Evolutionary conservation across 2,329 filamentous ascomycete species (phyloP), one percentile per base, ranked within the genome.

Genomic region (Onygenales sp.): DNA sequence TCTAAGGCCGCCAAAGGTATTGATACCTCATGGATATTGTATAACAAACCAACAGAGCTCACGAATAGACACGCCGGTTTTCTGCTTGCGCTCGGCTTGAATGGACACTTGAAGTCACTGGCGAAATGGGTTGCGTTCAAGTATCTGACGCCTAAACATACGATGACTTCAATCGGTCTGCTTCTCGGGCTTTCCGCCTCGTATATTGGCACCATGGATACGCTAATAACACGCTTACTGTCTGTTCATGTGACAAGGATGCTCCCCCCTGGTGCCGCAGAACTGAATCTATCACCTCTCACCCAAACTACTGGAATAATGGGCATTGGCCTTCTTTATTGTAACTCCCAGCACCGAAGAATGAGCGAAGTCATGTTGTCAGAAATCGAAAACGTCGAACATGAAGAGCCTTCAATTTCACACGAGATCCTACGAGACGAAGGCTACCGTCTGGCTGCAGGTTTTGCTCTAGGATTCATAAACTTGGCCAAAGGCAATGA

Each of bases 351-450:
- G 63, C 94, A 98, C 70, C 87, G 94, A 33, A 85, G 94, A 39
- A 98, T 98, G 93, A 97, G 90, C 65, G 93, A 98, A 67, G 89
- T 97, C 14, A 96, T 98, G 89, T 82, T 98, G 49, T 97, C 92
- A 0, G 93, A 98, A 67, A 93, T 98, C 56, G 90, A 96, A 66
- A 86, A 91, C 57, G 79, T 89, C 50, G 89, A 93, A 31, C 80
- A 87, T 39, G 87, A 92, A 51, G 91, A 96, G 55, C 75, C 77
- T 4, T 76, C 77, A 31, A 70, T 75, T 51, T 75, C 78, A 6
- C 86, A 91, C 54, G 88, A 95, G 62, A 84, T 84, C 21, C 72
- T 97, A 48, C 84, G 92, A 27, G 92, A 94, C 64, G 93, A 98
- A 72, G 91, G 91, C n/a, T 98, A 98, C 68, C 84, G 94, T 42